phyloP scores from a whole-genome alignment of 192 early-diverging fungal genomes.

The Coemansia sp. region DNA sequence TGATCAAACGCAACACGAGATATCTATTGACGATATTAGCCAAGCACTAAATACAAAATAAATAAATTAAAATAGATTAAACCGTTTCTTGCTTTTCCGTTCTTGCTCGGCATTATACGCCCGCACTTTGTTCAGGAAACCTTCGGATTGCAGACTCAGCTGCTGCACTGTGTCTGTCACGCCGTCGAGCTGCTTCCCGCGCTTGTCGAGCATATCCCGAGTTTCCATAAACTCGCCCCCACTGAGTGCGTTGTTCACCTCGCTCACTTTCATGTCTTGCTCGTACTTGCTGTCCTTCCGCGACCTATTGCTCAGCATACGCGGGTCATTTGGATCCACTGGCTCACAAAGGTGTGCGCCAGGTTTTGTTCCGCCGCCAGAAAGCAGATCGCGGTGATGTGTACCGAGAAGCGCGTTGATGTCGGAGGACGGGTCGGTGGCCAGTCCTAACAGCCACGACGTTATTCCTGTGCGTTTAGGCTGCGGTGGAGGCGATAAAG shows the following conservation, averaged over 20 bases:
- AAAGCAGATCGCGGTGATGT: slow-evolving; percentile 31
- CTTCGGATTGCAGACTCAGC: slow-evolving; percentile 17
- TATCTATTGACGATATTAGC: neutral
- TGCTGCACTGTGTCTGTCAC: slow-evolving; percentile 20
- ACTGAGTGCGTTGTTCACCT: slow-evolving; percentile 7
- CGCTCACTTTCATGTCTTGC: slow-evolving; percentile 15
- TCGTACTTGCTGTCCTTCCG: slow-evolving; percentile 8
- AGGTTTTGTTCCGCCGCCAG: slow-evolving; percentile 18
- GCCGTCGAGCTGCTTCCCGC: slow-evolving; percentile 37
- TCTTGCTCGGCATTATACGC: slow-evolving; percentile 49
- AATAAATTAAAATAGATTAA: slow-evolving; percentile 27
- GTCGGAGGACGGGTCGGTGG: slow-evolving; percentile 25
- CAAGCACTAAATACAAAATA: neutral
- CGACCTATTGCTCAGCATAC: neutral
- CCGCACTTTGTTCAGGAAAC: slow-evolving; percentile 35
- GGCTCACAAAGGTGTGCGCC: slow-evolving; percentile 17
- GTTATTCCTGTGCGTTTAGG: slow-evolving; percentile 40
- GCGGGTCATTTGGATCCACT: neutral
- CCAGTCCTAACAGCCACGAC: slow-evolving; percentile 47
- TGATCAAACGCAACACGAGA: neutral
- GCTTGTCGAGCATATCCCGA: slow-evolving; percentile 33
- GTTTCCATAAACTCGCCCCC: slow-evolving; percentile 13
- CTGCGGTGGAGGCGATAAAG: slow-evolving; percentile 10
- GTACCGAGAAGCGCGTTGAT: slow-evolving; percentile 36
- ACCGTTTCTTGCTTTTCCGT: slow-evolving; percentile 24